phyloP scores from a whole-genome alignment of 2,329 filamentous ascomycete genomes.

The Lasiodiplodia sp. region DNA sequence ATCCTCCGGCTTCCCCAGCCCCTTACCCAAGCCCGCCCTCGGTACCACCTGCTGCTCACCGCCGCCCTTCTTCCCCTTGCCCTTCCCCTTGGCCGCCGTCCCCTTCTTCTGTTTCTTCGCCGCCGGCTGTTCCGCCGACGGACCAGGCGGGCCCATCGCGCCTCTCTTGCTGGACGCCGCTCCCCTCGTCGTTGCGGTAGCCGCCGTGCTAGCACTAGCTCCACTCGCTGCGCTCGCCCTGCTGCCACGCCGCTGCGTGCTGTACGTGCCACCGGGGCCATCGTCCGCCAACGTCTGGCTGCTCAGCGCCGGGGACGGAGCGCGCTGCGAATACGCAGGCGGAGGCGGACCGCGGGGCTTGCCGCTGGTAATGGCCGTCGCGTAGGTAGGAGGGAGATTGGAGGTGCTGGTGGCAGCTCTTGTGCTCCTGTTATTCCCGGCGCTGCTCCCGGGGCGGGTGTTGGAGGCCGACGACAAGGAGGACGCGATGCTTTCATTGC shows the following conservation, averaged over 20 bases:
- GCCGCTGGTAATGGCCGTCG: neutral
- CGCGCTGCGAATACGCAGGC: neutral
- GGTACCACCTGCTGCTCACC: conserved; percentile 33
- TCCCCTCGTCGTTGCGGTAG: conserved; percentile 9
- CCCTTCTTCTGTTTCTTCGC: conserved; percentile 29
- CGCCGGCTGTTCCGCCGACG: conserved; percentile 37
- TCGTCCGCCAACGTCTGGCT: conserved; percentile 34
- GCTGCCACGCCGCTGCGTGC: conserved; percentile 34
- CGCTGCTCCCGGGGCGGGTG: neutral
- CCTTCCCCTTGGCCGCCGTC: neutral
- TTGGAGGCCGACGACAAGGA: neutral
- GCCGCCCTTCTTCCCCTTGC: conserved; percentile 27
- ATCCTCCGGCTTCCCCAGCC: conserved; percentile 10
- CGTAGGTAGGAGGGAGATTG: neutral
- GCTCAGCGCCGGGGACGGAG: neutral
- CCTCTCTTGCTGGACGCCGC: conserved; percentile 38
- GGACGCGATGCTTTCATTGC: conserved; percentile 31
- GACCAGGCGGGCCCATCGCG: conserved; percentile 34
- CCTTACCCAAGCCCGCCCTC: conserved; percentile 39
- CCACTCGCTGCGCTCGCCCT: conserved; percentile 39
- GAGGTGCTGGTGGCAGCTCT: conserved; percentile 16
- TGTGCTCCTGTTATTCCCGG: conserved; percentile 32
- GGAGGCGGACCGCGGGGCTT: neutral
- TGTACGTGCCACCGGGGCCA: conserved; percentile 33
- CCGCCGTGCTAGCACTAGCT: conserved; percentile 32